Evolutionary conservation across 2,329 filamentous ascomycete species (phyloP), one percentile per base, ranked within the genome.

Genomic region (Gaeumannomyces tritici): DNA sequence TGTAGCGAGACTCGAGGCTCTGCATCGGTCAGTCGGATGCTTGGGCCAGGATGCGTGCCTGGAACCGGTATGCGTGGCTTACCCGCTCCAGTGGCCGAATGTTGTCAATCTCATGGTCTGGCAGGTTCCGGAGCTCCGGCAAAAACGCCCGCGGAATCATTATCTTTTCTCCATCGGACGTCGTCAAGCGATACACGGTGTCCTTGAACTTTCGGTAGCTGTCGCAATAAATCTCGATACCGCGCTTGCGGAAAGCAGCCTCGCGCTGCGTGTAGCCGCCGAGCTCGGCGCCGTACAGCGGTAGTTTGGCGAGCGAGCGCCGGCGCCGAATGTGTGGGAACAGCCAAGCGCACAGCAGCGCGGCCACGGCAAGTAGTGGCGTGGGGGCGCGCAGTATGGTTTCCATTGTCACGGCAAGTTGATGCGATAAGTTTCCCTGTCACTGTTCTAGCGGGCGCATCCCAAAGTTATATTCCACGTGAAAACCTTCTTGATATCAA

Each of bases 91-190:
- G 5, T 9, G 27, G 59, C 26, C 11, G 8, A 27, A n/a, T 7
- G n/a, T 70, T 68, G 62, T 69, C 66, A 11, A 73, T 64, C n/a
- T 70, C 62, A 27, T 70, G 66, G 28, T 73, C 71, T 13, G 70
- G 66, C 2, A 68, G 64, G 7, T 65, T 62, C 51, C 68, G 65
- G 26, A 73, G 63, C 65, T 73, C 71, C 31, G 71, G 67, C 9
- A 73, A 62, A 12, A 69, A 68, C 4, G 63, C 42, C 27, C 64
- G 65, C 0, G 71, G 71, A 3, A 73, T 57, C 0, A 73, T 64
- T n/a, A 72, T 64, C 29, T 65, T 66, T n/a, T 72, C 70, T 18
- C 70, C 62, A 26, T 61, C 60, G 7, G 31, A 29, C n/a, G 62
- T 62, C 42, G 35, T 60, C 21, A 63, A 55, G 9, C 59, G 62